Base-by-base conservation (phyloP, 306 rosid species). In the Hippophae rhamnoides region DNA sequence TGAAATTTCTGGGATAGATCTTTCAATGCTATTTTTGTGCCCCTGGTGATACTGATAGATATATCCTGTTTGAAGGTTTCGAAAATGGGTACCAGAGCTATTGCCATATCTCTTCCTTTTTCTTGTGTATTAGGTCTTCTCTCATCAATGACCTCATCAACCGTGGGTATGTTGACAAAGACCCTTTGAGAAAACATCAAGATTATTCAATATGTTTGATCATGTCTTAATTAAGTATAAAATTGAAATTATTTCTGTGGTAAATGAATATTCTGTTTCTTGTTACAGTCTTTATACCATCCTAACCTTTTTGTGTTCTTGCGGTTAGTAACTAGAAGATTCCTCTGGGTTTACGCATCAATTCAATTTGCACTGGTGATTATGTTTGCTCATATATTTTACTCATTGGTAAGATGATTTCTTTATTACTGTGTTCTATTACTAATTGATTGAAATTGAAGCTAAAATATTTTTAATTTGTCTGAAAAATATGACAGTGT, bases 51-150 rank as follows among this genome's bases (percentile, higher is more conserved):
- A 41, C 59, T 70, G 18, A 65, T 60, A 41, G 60, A 56, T 55
- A 65, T 72, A 61, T 66, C 48, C 78, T 13, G 49, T 72, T 10
- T 57, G 64, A 93, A 92, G 99, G 89, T 84, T 61, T 79, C 67
- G 41, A 79, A 79, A 68, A 85, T 88, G 99, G 69, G 82, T 61
- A 82, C 83, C 26, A 77, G 74, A 58, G 99, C 99, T 63, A 86
- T 88, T 57, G 87, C 84, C 62, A 66, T 86, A 48, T 78, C 99
- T 63, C 99, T 92, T 75, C 99, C 99, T 23, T 92, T 86, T 82
- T 86, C 99, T 3, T 86, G 96, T 78, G 90, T 84, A 31, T 72
- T 92, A 41, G 99, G 97, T 73, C 86, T 92, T 47, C 88, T 92
- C 61, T 83, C 99, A 54, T 77, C 99, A 41, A 69, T 92, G 81